Conservation (phyloP, 345 rosid species). For the Linum trigynum region DNA sequence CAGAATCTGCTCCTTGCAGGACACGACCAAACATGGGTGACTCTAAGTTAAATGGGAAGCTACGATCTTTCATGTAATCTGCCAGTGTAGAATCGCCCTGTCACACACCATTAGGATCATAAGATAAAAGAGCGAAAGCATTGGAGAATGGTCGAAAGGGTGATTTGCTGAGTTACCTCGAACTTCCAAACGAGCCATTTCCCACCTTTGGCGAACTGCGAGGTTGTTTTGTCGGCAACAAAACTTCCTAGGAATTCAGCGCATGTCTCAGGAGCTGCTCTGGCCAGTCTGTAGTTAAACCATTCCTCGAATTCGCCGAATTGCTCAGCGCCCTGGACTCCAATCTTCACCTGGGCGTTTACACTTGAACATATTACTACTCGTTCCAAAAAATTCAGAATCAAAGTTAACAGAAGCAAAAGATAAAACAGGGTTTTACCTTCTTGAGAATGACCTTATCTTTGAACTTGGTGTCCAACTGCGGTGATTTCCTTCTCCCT, state of each 20-base stretch:
- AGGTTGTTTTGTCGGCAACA: conserved; percentile 60
- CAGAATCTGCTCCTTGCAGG: conserved; percentile 65
- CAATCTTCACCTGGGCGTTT: conserved; percentile 65
- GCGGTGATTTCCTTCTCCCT: conserved; percentile 32
- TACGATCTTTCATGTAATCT: conserved; percentile 82
- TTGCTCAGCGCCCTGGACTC: conserved; percentile 74
- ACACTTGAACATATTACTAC: conserved; percentile 40
- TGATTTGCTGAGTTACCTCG: conserved; percentile 41
- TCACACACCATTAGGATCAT: conserved; percentile 7
- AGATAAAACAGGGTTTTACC: conserved; percentile 23
- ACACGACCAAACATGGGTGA: conserved; percentile 75
- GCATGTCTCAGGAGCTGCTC: conserved; percentile 98
- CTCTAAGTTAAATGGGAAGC: conserved; percentile 80
- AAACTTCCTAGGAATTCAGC: conserved; percentile 89
- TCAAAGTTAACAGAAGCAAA: neutral
- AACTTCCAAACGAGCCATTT: conserved; percentile 99
- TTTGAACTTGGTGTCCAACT: conserved; percentile 39
- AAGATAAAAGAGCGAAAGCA: no score
- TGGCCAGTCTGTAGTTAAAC: conserved; percentile 90
- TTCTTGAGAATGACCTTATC: conserved; percentile 77
- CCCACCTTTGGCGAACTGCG: conserved; percentile 59
- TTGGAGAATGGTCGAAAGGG: neutral
- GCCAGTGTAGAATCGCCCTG: conserved; percentile 86
- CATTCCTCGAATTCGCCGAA: conserved; percentile 91
- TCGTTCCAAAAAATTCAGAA: neutral